phyloP scores from a whole-genome alignment of 441 rosid genomes.

The Gossypium schwendimanii region DNA sequence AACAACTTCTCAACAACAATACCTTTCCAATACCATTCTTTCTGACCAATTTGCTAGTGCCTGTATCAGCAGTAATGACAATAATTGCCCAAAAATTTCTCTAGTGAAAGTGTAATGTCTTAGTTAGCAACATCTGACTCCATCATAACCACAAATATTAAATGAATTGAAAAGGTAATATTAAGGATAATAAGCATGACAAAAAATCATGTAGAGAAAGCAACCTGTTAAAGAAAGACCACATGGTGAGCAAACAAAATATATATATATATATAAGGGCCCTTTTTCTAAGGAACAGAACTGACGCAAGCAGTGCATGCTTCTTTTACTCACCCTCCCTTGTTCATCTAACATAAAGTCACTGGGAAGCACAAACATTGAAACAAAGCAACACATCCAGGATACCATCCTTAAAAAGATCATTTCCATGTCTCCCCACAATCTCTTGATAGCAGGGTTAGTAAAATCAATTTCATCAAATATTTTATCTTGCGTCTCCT shows the following conservation, averaged over 20 bases:
- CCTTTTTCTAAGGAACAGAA: not conserved
- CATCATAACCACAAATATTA: not conserved
- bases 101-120: slow-evolving; percentile 3
- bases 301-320: not conserved
- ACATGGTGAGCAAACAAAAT: not conserved
- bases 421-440: not conserved
- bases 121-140: not conserved
- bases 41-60: not conserved
- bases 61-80: not conserved
- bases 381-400: not conserved
- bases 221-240: not conserved
- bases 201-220: not conserved
- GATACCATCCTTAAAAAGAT: not conserved
- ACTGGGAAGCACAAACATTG: not conserved
- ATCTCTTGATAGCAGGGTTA: not conserved
- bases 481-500: not conserved
- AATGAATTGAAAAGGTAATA: not conserved
- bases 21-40: not conserved
- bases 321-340: not conserved
- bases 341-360: not conserved
- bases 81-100: not conserved
- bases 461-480: not conserved
- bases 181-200: not conserved
- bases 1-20: not conserved
- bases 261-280: not conserved